These are phyloP conservation scores for Fusarium citri DNA, from an alignment of 2,329 filamentous ascomycete genomes.

Conservation along the genomic window DNA sequence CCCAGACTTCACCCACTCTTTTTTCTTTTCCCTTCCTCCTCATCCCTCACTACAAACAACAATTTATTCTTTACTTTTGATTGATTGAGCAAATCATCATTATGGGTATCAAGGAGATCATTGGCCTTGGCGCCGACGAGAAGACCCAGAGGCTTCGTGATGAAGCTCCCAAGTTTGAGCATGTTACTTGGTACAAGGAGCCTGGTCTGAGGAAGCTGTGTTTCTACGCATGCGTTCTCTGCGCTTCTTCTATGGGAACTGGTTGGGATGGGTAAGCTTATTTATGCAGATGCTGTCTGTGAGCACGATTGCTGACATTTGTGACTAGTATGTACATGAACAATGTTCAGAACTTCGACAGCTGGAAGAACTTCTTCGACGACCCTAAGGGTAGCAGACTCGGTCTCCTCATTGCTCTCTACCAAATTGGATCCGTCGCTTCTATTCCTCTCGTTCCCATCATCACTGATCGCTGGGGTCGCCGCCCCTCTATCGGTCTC, in stretches of 20 bases:
- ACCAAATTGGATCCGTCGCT: constrained; percentile 62
- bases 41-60: not conserved
- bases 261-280: constrained; percentile 48
- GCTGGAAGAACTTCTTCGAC: constrained; percentile 63
- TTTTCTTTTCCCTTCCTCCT: not conserved
- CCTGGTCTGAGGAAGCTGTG: constrained; percentile 67
- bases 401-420: constrained; percentile 63
- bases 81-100: not conserved
- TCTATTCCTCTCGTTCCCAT: constrained; percentile 60
- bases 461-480: constrained; percentile 57
- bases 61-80: not conserved
- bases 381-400: constrained; percentile 54
- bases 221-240: constrained; percentile 45
- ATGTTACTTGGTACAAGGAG: constrained; percentile 67
- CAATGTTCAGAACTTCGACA: constrained; percentile 63
- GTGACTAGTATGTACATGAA: constrained; percentile 64
- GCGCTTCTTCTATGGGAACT: constrained; percentile 31
- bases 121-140: constrained; percentile 24
- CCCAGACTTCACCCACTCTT: not conserved
- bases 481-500: constrained; percentile 56
- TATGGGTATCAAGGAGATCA: constrained; percentile 30
- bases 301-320: constrained; percentile 63
- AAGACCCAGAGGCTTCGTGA: constrained; percentile 45
- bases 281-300: constrained; percentile 53
- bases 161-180: constrained; percentile 63